phyloP scores from a whole-genome alignment of 306 rosid species.

The Vigna trinervia region DNA sequence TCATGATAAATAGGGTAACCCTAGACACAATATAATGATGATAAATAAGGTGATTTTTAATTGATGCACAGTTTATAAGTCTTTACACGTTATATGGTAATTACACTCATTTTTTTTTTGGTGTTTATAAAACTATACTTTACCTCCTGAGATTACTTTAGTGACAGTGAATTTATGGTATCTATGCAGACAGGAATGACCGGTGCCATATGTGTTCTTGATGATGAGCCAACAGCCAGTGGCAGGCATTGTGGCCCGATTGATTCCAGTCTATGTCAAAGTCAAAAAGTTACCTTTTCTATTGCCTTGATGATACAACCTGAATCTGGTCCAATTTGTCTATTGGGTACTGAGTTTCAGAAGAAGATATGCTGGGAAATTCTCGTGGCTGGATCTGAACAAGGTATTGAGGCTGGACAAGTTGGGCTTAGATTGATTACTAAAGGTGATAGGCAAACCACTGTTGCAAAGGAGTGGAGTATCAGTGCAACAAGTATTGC shows the following conservation, averaged over 20 bases:
- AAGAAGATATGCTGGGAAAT: constrained; percentile 95
- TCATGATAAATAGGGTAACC: too few relatives aligned
- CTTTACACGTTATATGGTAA: background rate
- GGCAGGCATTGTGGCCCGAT: constrained; percentile 90
- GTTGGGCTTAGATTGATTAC: constrained; percentile 98
- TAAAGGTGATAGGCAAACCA: constrained; percentile 96
- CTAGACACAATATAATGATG: too few relatives aligned
- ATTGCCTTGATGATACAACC: constrained; percentile 94
- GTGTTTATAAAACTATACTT: constrained; percentile 1
- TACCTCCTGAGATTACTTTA: constrained; percentile 3
- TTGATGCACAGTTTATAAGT: background rate
- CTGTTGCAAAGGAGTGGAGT: constrained; percentile 96
- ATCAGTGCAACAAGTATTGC: constrained; percentile 93
- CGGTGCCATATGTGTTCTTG: constrained; percentile 91
- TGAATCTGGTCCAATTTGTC: constrained; percentile 97
- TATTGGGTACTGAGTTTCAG: constrained; percentile 92
- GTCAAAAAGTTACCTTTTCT: constrained; percentile 84
- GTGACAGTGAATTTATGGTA: constrained; percentile 33
- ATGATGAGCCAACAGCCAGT: constrained; percentile 92
- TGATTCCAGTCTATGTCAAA: constrained; percentile 83
- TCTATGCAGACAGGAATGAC: constrained; percentile 83
- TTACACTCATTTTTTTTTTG: background rate
- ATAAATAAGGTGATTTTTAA: too few relatives aligned
- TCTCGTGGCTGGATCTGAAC: constrained; percentile 98
- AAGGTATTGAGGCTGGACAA: constrained; percentile 99